Conservation (phyloP, 768 basidiomycete species). For the Termitomyces sp. region DNA sequence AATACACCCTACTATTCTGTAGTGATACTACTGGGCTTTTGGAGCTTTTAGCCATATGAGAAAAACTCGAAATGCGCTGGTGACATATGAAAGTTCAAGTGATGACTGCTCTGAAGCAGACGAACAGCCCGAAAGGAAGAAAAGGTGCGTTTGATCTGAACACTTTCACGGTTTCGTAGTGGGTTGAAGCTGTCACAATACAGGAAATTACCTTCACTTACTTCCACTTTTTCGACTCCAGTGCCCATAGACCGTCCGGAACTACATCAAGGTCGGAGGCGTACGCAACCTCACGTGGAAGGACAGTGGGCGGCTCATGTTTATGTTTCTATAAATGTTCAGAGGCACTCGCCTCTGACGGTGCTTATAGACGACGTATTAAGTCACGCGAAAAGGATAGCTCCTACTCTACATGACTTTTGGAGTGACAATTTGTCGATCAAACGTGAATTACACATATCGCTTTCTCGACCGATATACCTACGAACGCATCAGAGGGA, state of each 20-base stretch:
- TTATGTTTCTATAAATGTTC: slow-evolving; percentile 60
- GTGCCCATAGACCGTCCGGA: slow-evolving; percentile 69
- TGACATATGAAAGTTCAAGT: slow-evolving; percentile 50
- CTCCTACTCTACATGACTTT: slow-evolving; percentile 47
- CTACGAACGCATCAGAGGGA: slow-evolving; percentile 78
- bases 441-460: slow-evolving; percentile 68
- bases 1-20: no score
- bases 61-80: slow-evolving; percentile 31
- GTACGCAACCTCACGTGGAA: slow-evolving; percentile 75
- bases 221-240: slow-evolving; percentile 41
- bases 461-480: slow-evolving; percentile 79
- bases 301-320: slow-evolving; percentile 85
- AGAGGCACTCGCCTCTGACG: slow-evolving; percentile 39
- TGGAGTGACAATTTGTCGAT: slow-evolving; percentile 20
- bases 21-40: neutral
- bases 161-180: neutral
- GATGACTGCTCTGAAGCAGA: slow-evolving; percentile 30
- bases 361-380: slow-evolving; percentile 44
- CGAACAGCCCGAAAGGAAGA: slow-evolving; percentile 27
- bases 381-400: slow-evolving; percentile 35
- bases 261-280: slow-evolving; percentile 79
- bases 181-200: neutral
- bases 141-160: slow-evolving; percentile 30
- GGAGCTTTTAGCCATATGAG: slow-evolving; percentile 27
- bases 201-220: slow-evolving; percentile 64